Base-by-base conservation (phyloP, 1,284 basidiomycete species). In the Cutaneotrichosporon curvatum region DNA sequence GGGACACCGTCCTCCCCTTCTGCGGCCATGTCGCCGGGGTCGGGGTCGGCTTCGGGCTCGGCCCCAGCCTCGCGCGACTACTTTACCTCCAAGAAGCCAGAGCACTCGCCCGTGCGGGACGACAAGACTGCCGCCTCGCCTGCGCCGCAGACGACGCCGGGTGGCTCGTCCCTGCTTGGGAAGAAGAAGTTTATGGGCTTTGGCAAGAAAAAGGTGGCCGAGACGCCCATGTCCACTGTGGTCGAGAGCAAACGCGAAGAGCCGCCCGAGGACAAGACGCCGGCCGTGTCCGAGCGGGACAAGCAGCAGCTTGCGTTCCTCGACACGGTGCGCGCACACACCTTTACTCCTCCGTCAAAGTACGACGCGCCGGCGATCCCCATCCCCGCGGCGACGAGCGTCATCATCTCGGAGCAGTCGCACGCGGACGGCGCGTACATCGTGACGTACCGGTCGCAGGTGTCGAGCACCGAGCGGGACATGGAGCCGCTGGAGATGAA, bases 341-440 rank as follows among this genome's bases (percentile, higher is more conserved):
- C 82, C 0, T 73, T 96, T 41, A 76, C 74, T 7, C 87, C 88
- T 4, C 85, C 88, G 1, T 63, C 80, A 0, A 77, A 81, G 6
- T 70, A 68, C 38, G 92, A 97, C 37, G 83, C 80, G 1, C 92
- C 92, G 0, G 75, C 76, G 0, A 62, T 89, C 20, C 57, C 72
- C 4, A 76, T 90, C 28, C 81, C 84, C 1, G 68, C 76, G 0
- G 74, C 81, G 40, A 85, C 85, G 22, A 75, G 78, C 0, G 69
- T 97, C 28, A 74, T 87, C 52, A 85, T 98, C 42, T 83, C 86
- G 1, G 88, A 95, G 63, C 87, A 92, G 61, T 79, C 79, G 0
- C 76, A 81, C 20, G 76, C 76, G 36, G 70, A 75, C 1, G 84
- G 84, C 2, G 84, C 85, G 3, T 92, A 84, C 81, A 80, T 77